Conservation (phyloP, 192 early-diverging fungal species). For the Coemansia erecta region DNA sequence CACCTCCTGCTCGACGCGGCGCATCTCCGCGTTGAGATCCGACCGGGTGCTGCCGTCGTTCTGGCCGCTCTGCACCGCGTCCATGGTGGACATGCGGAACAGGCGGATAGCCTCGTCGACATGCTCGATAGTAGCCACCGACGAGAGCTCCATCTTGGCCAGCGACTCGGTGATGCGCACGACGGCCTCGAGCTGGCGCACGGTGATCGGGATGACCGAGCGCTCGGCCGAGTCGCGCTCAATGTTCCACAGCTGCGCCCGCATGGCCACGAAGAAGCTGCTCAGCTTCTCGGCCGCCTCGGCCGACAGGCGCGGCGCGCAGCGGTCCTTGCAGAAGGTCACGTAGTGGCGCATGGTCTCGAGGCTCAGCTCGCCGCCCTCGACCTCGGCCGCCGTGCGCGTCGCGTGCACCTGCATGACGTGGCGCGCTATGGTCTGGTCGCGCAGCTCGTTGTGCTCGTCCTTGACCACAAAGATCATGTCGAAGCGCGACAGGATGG, state of each 20-base stretch:
- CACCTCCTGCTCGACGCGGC: constrained; percentile 79
- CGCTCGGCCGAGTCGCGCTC: constrained; percentile 69
- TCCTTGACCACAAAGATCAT: constrained; percentile 99
- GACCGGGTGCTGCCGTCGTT: constrained; percentile 74
- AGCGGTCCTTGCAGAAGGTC: constrained; percentile 90
- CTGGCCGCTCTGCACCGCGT: constrained; percentile 87
- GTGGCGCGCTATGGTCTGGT: constrained; percentile 91
- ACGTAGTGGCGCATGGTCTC: constrained; percentile 96
- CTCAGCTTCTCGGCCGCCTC: constrained; percentile 92
- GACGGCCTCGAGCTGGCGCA: constrained; percentile 96
- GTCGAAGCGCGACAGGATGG: constrained; percentile 99
- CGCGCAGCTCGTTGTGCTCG: constrained; percentile 90
- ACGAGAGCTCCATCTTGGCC: constrained; percentile 89
- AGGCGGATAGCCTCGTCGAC: constrained; percentile 97
- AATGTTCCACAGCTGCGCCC: constrained; percentile 75
- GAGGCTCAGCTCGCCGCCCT: constrained; percentile 84
- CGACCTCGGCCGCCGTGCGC: constrained; percentile 58
- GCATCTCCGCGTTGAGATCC: constrained; percentile 74
- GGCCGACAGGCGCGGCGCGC: constrained; percentile 84
- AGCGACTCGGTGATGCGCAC: constrained; percentile 97
- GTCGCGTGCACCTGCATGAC: constrained; percentile 94
- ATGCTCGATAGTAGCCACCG: constrained; percentile 80
- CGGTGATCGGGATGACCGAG: constrained; percentile 94
- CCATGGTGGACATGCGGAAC: constrained; percentile 97
- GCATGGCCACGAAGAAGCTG: constrained; percentile 90